phyloP scores from a whole-genome alignment of 148 eudicot species.

The Dysphania ambrosioides region DNA sequence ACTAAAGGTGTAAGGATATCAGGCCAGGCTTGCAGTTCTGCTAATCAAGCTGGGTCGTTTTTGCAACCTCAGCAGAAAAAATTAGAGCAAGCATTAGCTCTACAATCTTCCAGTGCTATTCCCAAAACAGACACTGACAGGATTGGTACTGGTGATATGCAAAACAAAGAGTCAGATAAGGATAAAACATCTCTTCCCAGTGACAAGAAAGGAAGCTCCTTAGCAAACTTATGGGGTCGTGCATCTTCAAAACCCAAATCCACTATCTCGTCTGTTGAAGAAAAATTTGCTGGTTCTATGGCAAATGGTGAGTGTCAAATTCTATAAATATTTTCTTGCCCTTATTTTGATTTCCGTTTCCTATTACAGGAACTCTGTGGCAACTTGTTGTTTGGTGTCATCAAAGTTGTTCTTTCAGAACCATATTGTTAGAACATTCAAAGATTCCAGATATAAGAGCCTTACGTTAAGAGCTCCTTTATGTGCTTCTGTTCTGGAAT shows the following conservation, averaged over 20 bases:
- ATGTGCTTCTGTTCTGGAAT: neutral
- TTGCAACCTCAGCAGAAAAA: conserved; percentile 49
- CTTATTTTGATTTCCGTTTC: neutral
- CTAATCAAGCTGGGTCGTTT: conserved; percentile 30
- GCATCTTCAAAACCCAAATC: conserved; percentile 69
- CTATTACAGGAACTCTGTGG: neutral
- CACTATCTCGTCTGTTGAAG: conserved; percentile 32
- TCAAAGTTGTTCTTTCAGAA: neutral
- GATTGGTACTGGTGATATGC: conserved; percentile 28
- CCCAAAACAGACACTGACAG: conserved; percentile 38
- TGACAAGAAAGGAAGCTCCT: conserved; percentile 56
- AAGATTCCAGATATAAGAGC: neutral
- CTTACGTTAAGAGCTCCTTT: too few species aligned
- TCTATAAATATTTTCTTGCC: neutral
- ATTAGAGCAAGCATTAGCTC: conserved; percentile 37
- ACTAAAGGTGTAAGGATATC: conserved; percentile 36
- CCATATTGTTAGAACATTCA: neutral
- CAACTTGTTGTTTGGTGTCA: neutral
- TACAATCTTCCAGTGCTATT: conserved; percentile 30
- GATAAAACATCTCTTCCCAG: conserved; percentile 43
- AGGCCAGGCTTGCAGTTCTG: conserved; percentile 33
- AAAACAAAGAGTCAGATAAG: conserved; percentile 42
- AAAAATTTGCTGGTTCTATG: conserved; percentile 30
- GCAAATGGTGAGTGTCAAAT: conserved; percentile 42
- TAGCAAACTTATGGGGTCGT: conserved; percentile 89